phyloP scores from a whole-genome alignment of 345 rosid species.

The Carallia pectinifolia region DNA sequence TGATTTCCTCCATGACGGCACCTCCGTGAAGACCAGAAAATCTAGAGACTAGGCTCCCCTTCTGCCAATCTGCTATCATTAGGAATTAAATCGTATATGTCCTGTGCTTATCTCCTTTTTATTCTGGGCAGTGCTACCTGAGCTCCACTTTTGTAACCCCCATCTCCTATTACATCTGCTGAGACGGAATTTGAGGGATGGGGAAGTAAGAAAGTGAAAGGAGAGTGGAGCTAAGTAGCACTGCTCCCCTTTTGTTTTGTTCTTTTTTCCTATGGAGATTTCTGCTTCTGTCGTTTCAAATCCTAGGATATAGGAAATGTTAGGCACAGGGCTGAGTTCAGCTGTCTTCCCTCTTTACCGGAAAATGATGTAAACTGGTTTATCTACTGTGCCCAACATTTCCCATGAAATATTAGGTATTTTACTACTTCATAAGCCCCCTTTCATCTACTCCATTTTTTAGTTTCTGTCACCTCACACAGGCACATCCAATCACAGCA shows the following conservation, averaged over 20 bases:
- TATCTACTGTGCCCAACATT: constrained; percentile 29
- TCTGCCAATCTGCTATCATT: constrained; percentile 14
- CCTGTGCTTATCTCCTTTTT: constrained; percentile 2
- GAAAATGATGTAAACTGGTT: constrained; percentile 38
- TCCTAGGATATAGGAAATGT: constrained; percentile 23
- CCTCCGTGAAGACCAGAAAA: constrained; percentile 20
- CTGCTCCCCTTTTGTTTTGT: constrained; percentile 22
- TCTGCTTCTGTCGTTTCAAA: constrained; percentile 1
- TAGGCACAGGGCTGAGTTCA: no score
- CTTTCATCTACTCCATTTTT: not conserved
- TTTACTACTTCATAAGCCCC: not conserved
- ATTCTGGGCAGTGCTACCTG: constrained; percentile 51
- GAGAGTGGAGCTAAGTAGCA: constrained; percentile 57
- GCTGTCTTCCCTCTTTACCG: constrained; percentile 27
- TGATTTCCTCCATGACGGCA: constrained; percentile 23
- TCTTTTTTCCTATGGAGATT: constrained; percentile 18
- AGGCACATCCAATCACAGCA: not conserved
- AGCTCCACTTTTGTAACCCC: constrained; percentile 46
- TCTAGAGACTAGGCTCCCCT: constrained; percentile 4
- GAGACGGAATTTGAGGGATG: not conserved
- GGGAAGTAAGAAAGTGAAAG: not conserved
- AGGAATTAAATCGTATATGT: constrained; percentile 23
- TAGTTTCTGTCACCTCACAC: not conserved
- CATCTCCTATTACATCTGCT: not conserved
- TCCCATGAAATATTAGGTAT: constrained; percentile 25